A percentile compares a stretch with the other conserved stretches of the same genome.
These are phyloP conservation scores for Boletus reticulatus DNA, from an alignment of 768 basidiomycete species.

Conservation along the genomic window DNA sequence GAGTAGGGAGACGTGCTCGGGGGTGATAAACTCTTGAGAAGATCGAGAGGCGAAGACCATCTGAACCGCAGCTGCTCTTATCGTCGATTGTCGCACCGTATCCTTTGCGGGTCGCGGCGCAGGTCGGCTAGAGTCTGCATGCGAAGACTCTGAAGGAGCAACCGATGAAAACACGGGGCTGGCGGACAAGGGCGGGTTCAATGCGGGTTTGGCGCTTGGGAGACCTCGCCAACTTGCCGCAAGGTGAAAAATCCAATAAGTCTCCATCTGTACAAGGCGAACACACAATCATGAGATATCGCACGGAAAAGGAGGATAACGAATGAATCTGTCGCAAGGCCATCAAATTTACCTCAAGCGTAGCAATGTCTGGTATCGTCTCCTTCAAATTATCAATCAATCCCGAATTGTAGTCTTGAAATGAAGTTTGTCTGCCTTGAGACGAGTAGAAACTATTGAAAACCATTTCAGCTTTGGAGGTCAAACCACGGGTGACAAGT, in stretches of 20 bases:
- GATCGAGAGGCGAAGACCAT: slow-evolving; percentile 80
- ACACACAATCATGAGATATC: background rate
- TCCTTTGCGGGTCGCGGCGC: background rate
- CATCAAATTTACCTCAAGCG: slow-evolving; percentile 56
- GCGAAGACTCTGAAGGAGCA: background rate
- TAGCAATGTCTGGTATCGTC: slow-evolving; percentile 53
- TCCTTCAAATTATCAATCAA: slow-evolving; percentile 57
- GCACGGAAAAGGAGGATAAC: background rate
- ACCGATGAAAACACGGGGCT: slow-evolving; percentile 38
- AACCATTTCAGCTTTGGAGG: slow-evolving; percentile 5
- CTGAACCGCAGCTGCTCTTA: slow-evolving; percentile 76
- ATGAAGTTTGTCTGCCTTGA: slow-evolving; percentile 80
- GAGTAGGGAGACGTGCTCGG: slow-evolving; percentile 53
- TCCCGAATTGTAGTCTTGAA: slow-evolving; percentile 67
- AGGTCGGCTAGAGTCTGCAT: slow-evolving; percentile 4
- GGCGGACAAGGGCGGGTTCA: slow-evolving; percentile 43
- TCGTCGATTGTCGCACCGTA: slow-evolving; percentile 31
- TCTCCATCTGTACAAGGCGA: slow-evolving; percentile 65
- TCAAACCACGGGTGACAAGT: background rate
- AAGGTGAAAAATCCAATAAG: slow-evolving; percentile 78
- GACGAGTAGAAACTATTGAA: slow-evolving; percentile 75
- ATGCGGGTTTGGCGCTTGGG: slow-evolving; percentile 18
- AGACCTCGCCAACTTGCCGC: slow-evolving; percentile 63
- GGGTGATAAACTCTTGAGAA: slow-evolving; percentile 73
- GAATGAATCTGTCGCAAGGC: background rate